These are phyloP conservation scores for Urochloa ruziziensis DNA, from an alignment of 176 grass and related monocot genomes.

Conservation along the genomic window DNA sequence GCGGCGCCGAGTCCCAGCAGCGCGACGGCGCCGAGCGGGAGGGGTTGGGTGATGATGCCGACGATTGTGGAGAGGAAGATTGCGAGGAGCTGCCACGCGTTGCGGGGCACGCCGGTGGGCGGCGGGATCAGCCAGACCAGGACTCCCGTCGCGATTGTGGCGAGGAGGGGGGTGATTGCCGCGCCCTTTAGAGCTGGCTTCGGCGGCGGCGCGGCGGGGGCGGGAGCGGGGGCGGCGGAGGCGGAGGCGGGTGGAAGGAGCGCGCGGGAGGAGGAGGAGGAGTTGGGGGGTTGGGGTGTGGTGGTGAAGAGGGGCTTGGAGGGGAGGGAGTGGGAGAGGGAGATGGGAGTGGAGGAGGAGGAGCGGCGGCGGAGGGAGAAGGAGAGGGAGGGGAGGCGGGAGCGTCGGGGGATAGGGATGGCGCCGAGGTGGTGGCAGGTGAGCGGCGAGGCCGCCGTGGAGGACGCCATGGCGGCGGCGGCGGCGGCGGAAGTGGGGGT, in stretches of 20 bases:
- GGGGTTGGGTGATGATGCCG: conserved; percentile 94
- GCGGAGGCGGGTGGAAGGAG: not conserved
- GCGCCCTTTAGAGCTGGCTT: conserved; percentile 63
- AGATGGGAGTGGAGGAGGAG: conserved; percentile 25
- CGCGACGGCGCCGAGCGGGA: conserved; percentile 91
- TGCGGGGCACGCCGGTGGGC: conserved; percentile 70
- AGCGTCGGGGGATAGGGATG: conserved; percentile 31
- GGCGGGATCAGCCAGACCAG: conserved; percentile 75
- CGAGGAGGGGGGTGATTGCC: conserved; percentile 63
- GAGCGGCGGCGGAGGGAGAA: conserved; percentile 23
- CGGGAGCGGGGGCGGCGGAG: not conserved
- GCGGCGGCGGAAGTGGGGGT: not conserved
- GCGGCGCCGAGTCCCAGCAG: conserved; percentile 88
- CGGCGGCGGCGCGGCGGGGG: conserved; percentile 26
- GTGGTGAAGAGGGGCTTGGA: conserved; percentile 1
- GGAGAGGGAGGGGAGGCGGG: conserved; percentile 42
- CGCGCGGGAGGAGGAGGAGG: not conserved
- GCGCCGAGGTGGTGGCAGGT: conserved; percentile 42
- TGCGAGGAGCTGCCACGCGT: conserved; percentile 91
- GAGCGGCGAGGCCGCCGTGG: conserved; percentile 41
- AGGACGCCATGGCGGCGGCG: conserved; percentile 56
- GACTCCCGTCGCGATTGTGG: conserved; percentile 54
- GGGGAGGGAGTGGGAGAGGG: conserved; percentile 31
- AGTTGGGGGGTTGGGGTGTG: not conserved
- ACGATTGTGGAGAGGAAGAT: conserved; percentile 95